These are phyloP conservation scores for Rauvolfia tetraphylla DNA, from an alignment of 257 asterid genomes.

Conservation along the genomic window DNA sequence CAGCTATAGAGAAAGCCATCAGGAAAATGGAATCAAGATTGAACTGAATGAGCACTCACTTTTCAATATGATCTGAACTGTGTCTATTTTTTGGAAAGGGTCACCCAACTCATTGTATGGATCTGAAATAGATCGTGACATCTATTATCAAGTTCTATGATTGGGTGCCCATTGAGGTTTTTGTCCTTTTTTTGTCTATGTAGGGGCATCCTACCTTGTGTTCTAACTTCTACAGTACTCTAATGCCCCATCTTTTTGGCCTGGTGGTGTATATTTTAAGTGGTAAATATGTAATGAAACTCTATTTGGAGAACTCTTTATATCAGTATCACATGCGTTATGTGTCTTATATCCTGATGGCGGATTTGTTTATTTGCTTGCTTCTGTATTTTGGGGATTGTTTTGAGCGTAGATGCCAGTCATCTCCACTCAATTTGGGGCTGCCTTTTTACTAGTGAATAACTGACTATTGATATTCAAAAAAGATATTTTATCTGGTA, in stretches of 20 bases:
- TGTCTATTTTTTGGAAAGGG: background rate
- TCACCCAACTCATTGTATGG: background rate
- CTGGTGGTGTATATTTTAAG: background rate
- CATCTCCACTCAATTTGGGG: no score
- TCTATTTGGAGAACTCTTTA: background rate
- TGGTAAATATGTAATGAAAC: background rate
- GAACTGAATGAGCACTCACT: conserved; percentile 16
- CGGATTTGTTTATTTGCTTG: no score
- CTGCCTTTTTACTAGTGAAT: background rate
- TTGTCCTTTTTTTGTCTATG: background rate
- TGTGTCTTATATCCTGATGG: background rate
- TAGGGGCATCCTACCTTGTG: background rate
- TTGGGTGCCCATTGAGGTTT: background rate
- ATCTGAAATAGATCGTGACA: background rate
- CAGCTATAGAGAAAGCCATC: conserved; percentile 82
- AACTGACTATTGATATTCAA: background rate
- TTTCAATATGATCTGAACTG: background rate
- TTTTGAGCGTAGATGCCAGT: no score
- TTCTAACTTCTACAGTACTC: background rate
- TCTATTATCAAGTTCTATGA: background rate
- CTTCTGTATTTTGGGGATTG: no score
- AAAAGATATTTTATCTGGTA: no score
- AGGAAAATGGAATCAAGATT: conserved; percentile 68
- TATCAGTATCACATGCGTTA: background rate
- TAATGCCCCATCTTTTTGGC: background rate